Conservation (phyloP, 768 basidiomycete species). For the Lactarius sp. region DNA sequence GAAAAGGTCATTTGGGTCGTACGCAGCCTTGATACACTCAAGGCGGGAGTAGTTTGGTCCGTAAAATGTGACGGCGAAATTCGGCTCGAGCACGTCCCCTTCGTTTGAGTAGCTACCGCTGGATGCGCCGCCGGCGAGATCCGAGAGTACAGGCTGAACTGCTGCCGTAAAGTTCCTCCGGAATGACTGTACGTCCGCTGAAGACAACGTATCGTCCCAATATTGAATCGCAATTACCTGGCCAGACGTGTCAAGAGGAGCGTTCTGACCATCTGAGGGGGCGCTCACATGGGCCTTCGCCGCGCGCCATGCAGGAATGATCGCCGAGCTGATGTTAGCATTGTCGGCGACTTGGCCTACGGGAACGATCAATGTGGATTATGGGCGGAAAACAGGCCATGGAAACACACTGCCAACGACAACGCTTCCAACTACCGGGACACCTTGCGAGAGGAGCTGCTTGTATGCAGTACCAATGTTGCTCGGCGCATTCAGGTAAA, state of each 20-base stretch:
- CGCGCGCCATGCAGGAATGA: conserved; percentile 36
- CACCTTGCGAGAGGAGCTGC: conserved; percentile 9
- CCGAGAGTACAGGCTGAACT: conserved; percentile 30
- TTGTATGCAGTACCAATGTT: conserved; percentile 19
- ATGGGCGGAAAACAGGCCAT: background rate
- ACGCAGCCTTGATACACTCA: conserved; percentile 31
- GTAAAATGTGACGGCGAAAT: no score
- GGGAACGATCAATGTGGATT: background rate
- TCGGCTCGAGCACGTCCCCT: conserved; percentile 33
- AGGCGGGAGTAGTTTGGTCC: conserved; percentile 31
- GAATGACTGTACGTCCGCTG: conserved; percentile 24
- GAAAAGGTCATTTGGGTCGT: conserved; percentile 35
- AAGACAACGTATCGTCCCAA: conserved; percentile 3
- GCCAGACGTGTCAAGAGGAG: background rate
- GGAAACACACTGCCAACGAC: conserved; percentile 15
- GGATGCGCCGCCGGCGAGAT: conserved; percentile 19
- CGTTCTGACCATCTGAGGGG: background rate
- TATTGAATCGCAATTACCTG: background rate
- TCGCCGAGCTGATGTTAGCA: no score
- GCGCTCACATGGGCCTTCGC: conserved; percentile 37
- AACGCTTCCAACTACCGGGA: conserved; percentile 2
- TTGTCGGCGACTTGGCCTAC: conserved; percentile 35
- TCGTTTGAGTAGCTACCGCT: conserved; percentile 37
- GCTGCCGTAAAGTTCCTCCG: conserved; percentile 27
- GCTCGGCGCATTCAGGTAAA: background rate